These are phyloP conservation scores for Parasitella parasitica DNA, from an alignment of 371 early-diverging fungal genomes.

Conservation along the genomic window DNA sequence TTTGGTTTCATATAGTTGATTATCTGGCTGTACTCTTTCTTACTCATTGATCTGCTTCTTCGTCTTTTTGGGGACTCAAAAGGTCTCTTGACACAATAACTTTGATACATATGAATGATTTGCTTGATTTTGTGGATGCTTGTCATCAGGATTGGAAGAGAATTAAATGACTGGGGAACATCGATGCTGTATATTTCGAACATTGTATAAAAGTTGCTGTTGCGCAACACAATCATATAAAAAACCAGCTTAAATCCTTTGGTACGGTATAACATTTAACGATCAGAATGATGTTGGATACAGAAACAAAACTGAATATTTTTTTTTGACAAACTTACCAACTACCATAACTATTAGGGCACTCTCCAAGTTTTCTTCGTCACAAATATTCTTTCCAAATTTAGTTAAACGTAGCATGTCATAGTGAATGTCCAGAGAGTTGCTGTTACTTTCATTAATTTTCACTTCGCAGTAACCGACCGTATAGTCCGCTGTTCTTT, in stretches of 20 bases:
- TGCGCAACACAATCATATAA: conserved; percentile 15
- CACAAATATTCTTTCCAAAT: conserved; percentile 16
- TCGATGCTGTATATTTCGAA: conserved; percentile 13
- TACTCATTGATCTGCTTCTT: no score
- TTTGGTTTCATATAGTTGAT: no score
- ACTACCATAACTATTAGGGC: conserved; percentile 14
- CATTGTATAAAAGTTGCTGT: conserved; percentile 9
- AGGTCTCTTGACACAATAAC: conserved; percentile 10
- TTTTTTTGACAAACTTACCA: conserved; percentile 8
- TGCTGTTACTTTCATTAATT: conserved; percentile 13
- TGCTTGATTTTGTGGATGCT: conserved; percentile 8
- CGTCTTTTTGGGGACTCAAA: conserved; percentile 4
- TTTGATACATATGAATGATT: no score
- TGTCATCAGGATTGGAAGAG: conserved; percentile 10
- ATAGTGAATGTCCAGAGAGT: no score
- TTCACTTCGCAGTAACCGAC: conserved; percentile 18
- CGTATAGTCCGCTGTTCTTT: conserved; percentile 8
- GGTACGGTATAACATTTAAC: no score
- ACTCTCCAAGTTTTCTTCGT: conserved; percentile 13
- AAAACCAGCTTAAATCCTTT: conserved; percentile 13
- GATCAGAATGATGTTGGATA: not conserved
- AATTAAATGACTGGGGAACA: conserved; percentile 4
- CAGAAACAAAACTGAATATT: not conserved
- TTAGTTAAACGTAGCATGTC: conserved; percentile 6
- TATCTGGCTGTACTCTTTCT: no score